These are phyloP conservation scores for Peniophora sp. DNA, from an alignment of 1,284 basidiomycete genomes.

Conservation along the genomic window DNA sequence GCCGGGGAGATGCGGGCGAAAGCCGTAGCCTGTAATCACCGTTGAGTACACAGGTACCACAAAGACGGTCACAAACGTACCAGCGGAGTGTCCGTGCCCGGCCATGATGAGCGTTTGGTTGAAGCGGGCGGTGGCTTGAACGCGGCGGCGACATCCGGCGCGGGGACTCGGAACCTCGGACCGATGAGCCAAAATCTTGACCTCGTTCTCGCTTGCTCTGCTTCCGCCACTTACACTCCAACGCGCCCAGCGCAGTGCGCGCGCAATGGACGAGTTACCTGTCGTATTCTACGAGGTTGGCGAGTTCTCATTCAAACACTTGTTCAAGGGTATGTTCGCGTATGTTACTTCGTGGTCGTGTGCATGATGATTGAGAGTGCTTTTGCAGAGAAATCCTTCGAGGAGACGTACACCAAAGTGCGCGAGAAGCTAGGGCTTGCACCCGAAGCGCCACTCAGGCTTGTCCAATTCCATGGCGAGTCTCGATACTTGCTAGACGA, in stretches of 20 bases:
- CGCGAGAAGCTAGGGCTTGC: conserved; percentile 51
- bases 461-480: conserved; percentile 51
- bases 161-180: too few relatives aligned
- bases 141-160: neutral
- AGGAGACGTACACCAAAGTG: conserved; percentile 46
- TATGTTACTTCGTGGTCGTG: neutral
- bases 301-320: conserved; percentile 47
- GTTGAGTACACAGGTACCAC: neutral
- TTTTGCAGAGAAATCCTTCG: conserved; percentile 47
- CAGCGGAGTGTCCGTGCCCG: conserved; percentile 4
- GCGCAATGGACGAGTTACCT: conserved; percentile 17
- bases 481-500: conserved; percentile 60
- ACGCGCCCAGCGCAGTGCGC: neutral
- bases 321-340: conserved; percentile 48
- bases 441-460: conserved; percentile 29
- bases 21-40: conserved; percentile 49
- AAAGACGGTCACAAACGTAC: conserved; percentile 4
- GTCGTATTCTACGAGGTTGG: conserved; percentile 48
- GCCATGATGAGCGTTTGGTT: neutral
- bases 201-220: neutral
- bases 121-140: neutral
- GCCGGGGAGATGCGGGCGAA: conserved; percentile 79
- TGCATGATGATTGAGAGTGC: neutral
- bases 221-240: neutral
- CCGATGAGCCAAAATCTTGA: neutral